Conservation (phyloP, 2,329 filamentous ascomycete species). For the Epichloe gansuensis region DNA sequence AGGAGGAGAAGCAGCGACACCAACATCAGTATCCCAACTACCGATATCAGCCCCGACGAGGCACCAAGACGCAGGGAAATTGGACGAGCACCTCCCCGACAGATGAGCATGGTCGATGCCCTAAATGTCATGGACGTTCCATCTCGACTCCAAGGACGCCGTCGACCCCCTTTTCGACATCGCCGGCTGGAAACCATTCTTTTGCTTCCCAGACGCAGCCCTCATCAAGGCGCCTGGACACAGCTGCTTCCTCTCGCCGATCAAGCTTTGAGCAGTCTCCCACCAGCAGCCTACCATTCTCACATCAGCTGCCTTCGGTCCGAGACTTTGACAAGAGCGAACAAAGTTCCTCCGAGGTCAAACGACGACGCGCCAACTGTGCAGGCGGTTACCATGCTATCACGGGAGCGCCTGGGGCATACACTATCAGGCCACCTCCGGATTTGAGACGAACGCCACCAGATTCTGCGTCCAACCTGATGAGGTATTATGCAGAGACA, state of each 20-base stretch:
- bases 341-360: slow-evolving; percentile 36
- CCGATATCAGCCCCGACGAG: slow-evolving; percentile 77
- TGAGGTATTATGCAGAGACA: slow-evolving; percentile 14
- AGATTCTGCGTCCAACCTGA: slow-evolving; percentile 9
- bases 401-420: slow-evolving; percentile 5
- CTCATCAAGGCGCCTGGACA: slow-evolving; percentile 11
- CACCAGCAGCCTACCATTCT: slow-evolving; percentile 12
- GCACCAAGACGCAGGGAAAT: slow-evolving; percentile 22
- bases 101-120: slow-evolving; percentile 46
- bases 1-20: slow-evolving; percentile 86
- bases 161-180: slow-evolving; percentile 30
- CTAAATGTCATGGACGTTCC: slow-evolving; percentile 58
- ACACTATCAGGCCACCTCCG: slow-evolving; percentile 5
- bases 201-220: slow-evolving; percentile 12
- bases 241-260: slow-evolving; percentile 13
- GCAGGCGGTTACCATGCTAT: slow-evolving; percentile 20
- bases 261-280: slow-evolving; percentile 16
- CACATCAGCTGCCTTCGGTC: slow-evolving; percentile 12
- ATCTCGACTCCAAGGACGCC: slow-evolving; percentile 51
- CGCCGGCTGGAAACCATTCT: slow-evolving; percentile 18
- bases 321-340: slow-evolving; percentile 25
- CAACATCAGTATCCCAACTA: slow-evolving; percentile 86
- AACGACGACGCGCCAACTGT: slow-evolving; percentile 48
- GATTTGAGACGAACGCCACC: slow-evolving; percentile 12
- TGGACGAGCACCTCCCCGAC: slow-evolving; percentile 22